phyloP scores from a whole-genome alignment of 306 rosid species.

The Malus asiatica region DNA sequence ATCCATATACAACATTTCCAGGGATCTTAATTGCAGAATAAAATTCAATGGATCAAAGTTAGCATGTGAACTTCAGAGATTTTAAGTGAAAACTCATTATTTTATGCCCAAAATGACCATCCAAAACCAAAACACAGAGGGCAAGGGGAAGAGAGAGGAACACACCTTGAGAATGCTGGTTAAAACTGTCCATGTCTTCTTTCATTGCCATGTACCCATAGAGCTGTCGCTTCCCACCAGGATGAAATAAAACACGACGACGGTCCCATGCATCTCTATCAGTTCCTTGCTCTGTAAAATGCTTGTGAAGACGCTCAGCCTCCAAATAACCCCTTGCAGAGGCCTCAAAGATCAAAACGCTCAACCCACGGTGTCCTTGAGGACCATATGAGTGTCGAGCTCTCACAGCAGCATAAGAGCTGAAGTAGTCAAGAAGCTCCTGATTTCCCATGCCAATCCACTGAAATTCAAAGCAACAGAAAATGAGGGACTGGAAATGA shows the following conservation, averaged over 20 bases:
- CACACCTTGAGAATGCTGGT: slow-evolving; percentile 57
- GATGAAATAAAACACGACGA: slow-evolving; percentile 24
- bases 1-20: neutral
- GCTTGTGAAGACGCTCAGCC: slow-evolving; percentile 76
- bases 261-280: slow-evolving; percentile 56
- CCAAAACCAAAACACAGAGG: neutral
- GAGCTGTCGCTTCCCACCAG: slow-evolving; percentile 75
- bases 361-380: slow-evolving; percentile 83
- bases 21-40: neutral
- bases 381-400: slow-evolving; percentile 88
- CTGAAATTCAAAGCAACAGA: neutral
- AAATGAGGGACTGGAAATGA: slow-evolving; percentile 1
- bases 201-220: slow-evolving; percentile 66
- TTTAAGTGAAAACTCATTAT: neutral
- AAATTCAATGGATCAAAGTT: neutral
- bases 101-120: neutral
- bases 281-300: slow-evolving; percentile 59
- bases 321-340: slow-evolving; percentile 71
- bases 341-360: slow-evolving; percentile 71
- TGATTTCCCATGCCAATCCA: slow-evolving; percentile 65
- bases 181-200: slow-evolving; percentile 63
- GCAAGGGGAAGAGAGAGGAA: slow-evolving; percentile 1
- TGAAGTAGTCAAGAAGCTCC: slow-evolving; percentile 76
- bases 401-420: slow-evolving; percentile 42
- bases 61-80: neutral